Evolutionary conservation across 768 basidiomycete genomes (phyloP), one percentile per base, ranked within the genome.

Genomic region (Coprinellus micaceus): DNA sequence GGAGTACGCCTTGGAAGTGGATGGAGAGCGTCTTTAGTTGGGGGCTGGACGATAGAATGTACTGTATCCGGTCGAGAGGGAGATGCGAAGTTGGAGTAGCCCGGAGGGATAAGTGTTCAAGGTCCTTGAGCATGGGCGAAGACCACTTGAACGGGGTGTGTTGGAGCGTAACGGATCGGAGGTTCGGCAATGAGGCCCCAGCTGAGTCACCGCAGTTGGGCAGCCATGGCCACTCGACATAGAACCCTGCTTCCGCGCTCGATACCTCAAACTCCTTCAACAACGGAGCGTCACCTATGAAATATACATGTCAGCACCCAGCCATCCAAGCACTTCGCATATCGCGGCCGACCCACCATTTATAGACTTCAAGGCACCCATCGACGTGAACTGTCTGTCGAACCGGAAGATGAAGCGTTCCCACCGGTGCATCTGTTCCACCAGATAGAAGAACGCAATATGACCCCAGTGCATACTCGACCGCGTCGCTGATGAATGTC

Each of bases 381-480:
- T 81, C 3, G 88, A 89, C 17, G 82, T 71, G 68, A 91, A 91
- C 30, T 85, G 85, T 66, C 82, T 86, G 64, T 90, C 88, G 61
- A 89, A 91, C 40, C 85, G 75, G 63, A 92, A 91, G 11, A 91
- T 79, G 62, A 92, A 92, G 22, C 89, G 77, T 64, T 88, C 79
- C 89, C 89, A 92, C 26, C 89, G 80, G 60, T 83, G 83, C 83
- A 91, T 91, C 66, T 90, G 86, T 61, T 88, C 82, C 2, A 86
- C 83, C 21, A 92, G 70, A 65, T 91, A 92, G 67, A 79, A 90
- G 44, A 91, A 82, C 0, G 85, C 86, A 29, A 92, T 86, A 60
- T 89, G 83, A 0, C 88, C 89, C 89, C 89, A 92, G 53, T 88
- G 85, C 58, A 81, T 77, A 59, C 81, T 85, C 17, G 77, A 74